Conservation (phyloP, 1,139 yeast species). For the Saccharomyces hybrid region DNA sequence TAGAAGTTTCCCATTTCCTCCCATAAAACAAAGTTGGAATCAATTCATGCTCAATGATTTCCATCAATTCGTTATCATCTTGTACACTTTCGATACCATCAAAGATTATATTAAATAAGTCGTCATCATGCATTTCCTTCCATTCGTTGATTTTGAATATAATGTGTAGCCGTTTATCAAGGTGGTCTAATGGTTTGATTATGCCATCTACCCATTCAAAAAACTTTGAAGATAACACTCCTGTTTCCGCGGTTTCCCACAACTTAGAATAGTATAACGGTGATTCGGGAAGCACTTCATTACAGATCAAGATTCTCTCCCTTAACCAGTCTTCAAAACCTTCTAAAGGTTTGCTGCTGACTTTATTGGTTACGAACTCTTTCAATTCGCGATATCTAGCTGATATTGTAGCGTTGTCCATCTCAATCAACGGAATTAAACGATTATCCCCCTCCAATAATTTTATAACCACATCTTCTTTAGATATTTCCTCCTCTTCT, state of each 20-base stretch:
- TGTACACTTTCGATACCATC: conserved; percentile 4
- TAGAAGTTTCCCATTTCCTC: conserved; percentile 12
- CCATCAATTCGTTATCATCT: conserved; percentile 3
- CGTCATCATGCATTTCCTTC: conserved; percentile 11
- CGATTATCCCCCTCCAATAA: conserved; percentile 16
- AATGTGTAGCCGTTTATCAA: conserved; percentile 12
- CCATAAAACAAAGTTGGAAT: conserved; percentile 19
- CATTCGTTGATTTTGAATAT: conserved; percentile 18
- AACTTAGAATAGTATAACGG: conserved; percentile 16
- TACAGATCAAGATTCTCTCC: conserved; percentile 22
- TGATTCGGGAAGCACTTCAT: conserved; percentile 15
- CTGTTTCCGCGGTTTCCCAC: conserved; percentile 11
- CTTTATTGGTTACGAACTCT: conserved; percentile 12
- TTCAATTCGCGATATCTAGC: conserved; percentile 14
- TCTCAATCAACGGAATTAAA: conserved; percentile 21
- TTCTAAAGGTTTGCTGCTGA: conserved; percentile 8
- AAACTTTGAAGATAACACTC: conserved; percentile 6
- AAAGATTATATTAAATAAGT: conserved; percentile 13
- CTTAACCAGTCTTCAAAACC: conserved; percentile 17
- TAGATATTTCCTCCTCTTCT: not conserved
- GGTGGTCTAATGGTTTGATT: conserved; percentile 22
- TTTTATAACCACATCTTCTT: conserved; percentile 13
- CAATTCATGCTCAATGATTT: conserved; percentile 12
- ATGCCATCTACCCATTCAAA: conserved; percentile 22
- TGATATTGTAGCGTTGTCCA: conserved; percentile 13